These are phyloP conservation scores for Diaporthe eres DNA, from an alignment of 2,329 filamentous ascomycete genomes.

Conservation along the genomic window DNA sequence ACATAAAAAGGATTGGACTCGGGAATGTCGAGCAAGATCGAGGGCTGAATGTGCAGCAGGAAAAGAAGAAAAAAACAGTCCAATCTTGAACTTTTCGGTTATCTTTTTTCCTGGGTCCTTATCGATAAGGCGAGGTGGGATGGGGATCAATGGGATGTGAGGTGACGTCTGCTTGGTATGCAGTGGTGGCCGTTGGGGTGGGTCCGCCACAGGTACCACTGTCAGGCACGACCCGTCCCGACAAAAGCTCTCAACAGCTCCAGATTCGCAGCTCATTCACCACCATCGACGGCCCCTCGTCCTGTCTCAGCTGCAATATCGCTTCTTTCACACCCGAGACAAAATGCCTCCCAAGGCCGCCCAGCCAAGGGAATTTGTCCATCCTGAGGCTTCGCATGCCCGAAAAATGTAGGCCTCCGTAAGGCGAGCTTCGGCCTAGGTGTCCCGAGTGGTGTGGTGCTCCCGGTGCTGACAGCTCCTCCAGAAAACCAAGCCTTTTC, in stretches of 20 bases:
- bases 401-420: slow-evolving; percentile 62
- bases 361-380: slow-evolving; percentile 57
- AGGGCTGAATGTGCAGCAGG: neutral
- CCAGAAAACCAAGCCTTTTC: slow-evolving; percentile 67
- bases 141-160: neutral
- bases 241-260: slow-evolving; percentile 24
- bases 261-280: neutral
- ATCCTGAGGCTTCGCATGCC: slow-evolving; percentile 64
- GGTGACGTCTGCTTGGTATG: slow-evolving; percentile 26
- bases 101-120: slow-evolving; percentile 30
- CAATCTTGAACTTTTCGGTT: slow-evolving; percentile 29
- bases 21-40: neutral
- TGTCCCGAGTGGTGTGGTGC: slow-evolving; percentile 6
- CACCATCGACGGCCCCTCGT: neutral
- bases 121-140: slow-evolving; percentile 27
- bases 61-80: slow-evolving; percentile 28
- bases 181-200: neutral
- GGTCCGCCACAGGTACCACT: neutral
- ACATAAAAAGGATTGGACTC: neutral
- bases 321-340: slow-evolving; percentile 33
- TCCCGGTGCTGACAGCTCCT: slow-evolving; percentile 23
- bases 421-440: neutral
- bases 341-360: slow-evolving; percentile 58
- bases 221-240: neutral
- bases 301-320: neutral